A percentile compares a stretch with the other conserved stretches of the same genome.
phyloP scores from a whole-genome alignment of 202 grass and related monocot species.

The Setaria italica region DNA sequence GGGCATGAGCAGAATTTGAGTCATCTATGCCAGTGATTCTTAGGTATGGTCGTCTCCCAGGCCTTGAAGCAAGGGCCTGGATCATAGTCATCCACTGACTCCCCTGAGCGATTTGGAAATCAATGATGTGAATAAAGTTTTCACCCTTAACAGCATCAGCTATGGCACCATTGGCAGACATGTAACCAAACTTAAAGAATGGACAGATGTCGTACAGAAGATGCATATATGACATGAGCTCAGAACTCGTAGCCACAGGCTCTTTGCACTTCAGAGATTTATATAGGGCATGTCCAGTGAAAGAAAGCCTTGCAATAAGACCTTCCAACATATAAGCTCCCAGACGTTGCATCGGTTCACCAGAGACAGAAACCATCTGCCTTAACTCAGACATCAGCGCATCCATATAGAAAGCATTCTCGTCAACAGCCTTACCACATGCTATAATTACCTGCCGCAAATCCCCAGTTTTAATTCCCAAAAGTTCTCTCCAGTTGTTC shows the following conservation, averaged over 20 bases:
- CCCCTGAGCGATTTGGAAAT: constrained; percentile 92
- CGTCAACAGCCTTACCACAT: constrained; percentile 76
- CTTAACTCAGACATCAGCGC: constrained; percentile 70
- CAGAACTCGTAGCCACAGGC: constrained; percentile 59
- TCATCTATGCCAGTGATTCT: constrained; percentile 93
- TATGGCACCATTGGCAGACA: constrained; percentile 90
- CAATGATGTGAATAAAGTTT: constrained; percentile 82
- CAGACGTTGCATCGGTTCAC: constrained; percentile 80
- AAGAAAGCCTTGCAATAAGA: constrained; percentile 68
- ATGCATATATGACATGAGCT: constrained; percentile 91
- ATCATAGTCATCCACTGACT: constrained; percentile 87
- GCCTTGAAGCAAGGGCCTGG: constrained; percentile 63
- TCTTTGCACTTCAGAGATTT: constrained; percentile 91
- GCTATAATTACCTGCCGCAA: constrained; percentile 72
- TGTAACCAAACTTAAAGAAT: constrained; percentile 92
- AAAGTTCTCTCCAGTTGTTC: constrained; percentile 67
- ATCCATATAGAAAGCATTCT: constrained; percentile 59
- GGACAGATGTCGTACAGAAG: constrained; percentile 87
- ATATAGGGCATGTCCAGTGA: constrained; percentile 78
- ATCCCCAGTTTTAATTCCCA: constrained; percentile 65
- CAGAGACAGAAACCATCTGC: constrained; percentile 82
- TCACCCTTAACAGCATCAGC: constrained; percentile 80
- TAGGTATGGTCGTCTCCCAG: constrained; percentile 58
- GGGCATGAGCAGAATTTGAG: constrained; percentile 67
- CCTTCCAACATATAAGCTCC: constrained; percentile 96